Evolutionary conservation across 805 yeast species (phyloP).

Genomic region (Candida incommunis): DNA sequence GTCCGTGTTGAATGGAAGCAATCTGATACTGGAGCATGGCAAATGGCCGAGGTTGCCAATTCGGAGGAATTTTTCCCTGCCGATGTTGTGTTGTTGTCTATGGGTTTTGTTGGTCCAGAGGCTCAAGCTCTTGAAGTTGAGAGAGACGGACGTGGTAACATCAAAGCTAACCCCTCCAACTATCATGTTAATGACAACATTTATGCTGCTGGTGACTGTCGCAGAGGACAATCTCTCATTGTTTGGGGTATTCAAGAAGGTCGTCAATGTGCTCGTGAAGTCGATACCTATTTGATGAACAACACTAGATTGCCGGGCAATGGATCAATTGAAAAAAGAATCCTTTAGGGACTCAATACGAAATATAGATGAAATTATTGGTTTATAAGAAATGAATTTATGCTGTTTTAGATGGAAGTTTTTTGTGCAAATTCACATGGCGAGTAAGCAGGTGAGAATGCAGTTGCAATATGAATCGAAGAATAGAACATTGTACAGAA

Average conservation of each 20-base stretch:
- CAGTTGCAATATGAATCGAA: too few relatives aligned
- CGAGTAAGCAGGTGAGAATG: too few relatives aligned
- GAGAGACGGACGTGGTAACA: slow-evolving; percentile 76
- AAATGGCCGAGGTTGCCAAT: slow-evolving; percentile 94
- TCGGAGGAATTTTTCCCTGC: slow-evolving; percentile 92
- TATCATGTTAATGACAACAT: slow-evolving; percentile 64
- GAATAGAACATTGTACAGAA: too few relatives aligned
- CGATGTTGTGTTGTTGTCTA: slow-evolving; percentile 81
- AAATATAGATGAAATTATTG: not conserved
- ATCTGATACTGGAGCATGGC: slow-evolving; percentile 94
- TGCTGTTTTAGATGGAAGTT: not conserved
- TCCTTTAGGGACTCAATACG: slow-evolving; percentile 25
- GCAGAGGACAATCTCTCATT: slow-evolving; percentile 95
- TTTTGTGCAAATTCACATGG: too few relatives aligned
- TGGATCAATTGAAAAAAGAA: slow-evolving; percentile 79
- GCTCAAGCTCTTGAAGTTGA: slow-evolving; percentile 51
- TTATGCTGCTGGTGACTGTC: slow-evolving; percentile 96
- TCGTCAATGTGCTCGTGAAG: slow-evolving; percentile 93
- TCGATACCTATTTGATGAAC: slow-evolving; percentile 69
- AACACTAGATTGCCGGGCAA: slow-evolving; percentile 78
- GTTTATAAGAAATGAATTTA: not conserved
- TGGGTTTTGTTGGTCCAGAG: slow-evolving; percentile 98
- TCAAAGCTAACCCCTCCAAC: slow-evolving; percentile 43
- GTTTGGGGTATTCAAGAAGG: slow-evolving; percentile 99
- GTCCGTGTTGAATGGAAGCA: slow-evolving; percentile 98